Conservation (phyloP, 2,329 filamentous ascomycete genomes). For the Aspergillus sp. region DNA sequence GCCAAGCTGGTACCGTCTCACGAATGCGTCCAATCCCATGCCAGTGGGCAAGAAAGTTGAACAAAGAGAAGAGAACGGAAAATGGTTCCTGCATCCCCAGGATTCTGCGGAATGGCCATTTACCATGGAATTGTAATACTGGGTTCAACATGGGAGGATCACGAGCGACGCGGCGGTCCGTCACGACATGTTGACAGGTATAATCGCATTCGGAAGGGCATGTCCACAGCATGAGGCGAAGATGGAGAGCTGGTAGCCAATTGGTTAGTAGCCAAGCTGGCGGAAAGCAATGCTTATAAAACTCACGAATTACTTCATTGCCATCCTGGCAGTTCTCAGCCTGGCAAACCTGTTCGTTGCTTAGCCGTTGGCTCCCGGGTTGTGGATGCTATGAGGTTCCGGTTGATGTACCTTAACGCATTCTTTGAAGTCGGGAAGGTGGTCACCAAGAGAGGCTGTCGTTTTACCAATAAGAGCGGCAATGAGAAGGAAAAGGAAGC, state of each 20-base stretch:
- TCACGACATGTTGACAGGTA: conserved; percentile 92
- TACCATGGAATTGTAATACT: conserved; percentile 92
- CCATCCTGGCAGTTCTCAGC: conserved; percentile 74
- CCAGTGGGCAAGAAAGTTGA: conserved; percentile 86
- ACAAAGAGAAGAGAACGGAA: conserved; percentile 86
- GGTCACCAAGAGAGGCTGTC: conserved; percentile 77
- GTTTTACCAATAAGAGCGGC: conserved; percentile 40
- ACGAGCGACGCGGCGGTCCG: conserved; percentile 66
- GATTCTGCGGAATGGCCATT: conserved; percentile 94
- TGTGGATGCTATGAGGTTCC: background rate
- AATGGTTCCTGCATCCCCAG: conserved; percentile 94
- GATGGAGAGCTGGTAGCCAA: conserved; percentile 67
- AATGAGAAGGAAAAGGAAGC: conserved; percentile 36
- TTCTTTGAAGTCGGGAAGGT: conserved; percentile 79
- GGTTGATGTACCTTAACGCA: conserved; percentile 71
- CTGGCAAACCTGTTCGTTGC: conserved; percentile 67
- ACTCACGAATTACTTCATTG: conserved; percentile 70
- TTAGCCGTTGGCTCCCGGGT: conserved; percentile 14
- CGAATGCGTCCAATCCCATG: conserved; percentile 72
- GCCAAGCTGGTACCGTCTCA: conserved; percentile 68
- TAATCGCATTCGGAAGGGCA: conserved; percentile 97
- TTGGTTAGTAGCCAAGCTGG: conserved; percentile 12
- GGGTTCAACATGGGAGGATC: conserved; percentile 65
- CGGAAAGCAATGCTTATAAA: conserved; percentile 8
- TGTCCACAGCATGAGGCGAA: conserved; percentile 85